phyloP scores from a whole-genome alignment of 495 filamentous ascomycete species.

The Geopyxis carbonaria region DNA sequence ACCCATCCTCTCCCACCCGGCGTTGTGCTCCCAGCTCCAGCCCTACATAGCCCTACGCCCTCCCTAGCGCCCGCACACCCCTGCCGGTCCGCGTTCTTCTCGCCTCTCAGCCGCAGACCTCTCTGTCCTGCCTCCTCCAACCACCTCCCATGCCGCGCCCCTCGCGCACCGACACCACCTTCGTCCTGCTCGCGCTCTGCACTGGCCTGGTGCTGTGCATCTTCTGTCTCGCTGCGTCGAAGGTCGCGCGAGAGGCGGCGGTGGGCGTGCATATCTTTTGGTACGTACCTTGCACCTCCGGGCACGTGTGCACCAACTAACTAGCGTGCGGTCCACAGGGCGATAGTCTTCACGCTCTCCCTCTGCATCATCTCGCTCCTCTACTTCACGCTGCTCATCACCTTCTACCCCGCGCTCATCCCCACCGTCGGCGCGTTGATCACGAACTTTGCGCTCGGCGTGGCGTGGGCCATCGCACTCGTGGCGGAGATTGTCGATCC shows the following conservation, averaged over 20 bases:
- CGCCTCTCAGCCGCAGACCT: no score
- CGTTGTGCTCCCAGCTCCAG: no score
- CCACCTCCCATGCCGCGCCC: no score
- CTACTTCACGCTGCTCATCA: conserved; percentile 1
- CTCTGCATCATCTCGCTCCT: conserved; percentile 2
- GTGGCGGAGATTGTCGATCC: conserved; percentile 4
- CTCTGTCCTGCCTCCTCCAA: no score
- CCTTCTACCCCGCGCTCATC: background rate
- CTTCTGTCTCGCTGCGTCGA: conserved; percentile 11
- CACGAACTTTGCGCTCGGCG: conserved; percentile 2
- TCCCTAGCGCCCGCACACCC: no score
- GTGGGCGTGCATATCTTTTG: conserved; percentile 8
- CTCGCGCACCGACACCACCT: conserved; percentile 9
- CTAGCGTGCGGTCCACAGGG: conserved; percentile 1
- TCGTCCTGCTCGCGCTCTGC: conserved; percentile 7
- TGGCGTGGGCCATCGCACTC: conserved; percentile 3
- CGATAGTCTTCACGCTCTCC: conserved; percentile 2
- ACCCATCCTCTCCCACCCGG: no score
- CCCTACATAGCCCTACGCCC: no score
- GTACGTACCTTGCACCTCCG: conserved; percentile 4
- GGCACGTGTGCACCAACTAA: background rate
- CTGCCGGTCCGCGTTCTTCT: no score
- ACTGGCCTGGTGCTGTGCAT: conserved; percentile 4
- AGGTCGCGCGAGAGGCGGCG: conserved; percentile 10
- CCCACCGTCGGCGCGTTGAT: background rate